A percentile compares a stretch with the other conserved stretches of the same genome.
Evolutionary conservation across 163 green algal species (phyloP).

Genomic region (Trebouxiophyceae sp.): DNA sequence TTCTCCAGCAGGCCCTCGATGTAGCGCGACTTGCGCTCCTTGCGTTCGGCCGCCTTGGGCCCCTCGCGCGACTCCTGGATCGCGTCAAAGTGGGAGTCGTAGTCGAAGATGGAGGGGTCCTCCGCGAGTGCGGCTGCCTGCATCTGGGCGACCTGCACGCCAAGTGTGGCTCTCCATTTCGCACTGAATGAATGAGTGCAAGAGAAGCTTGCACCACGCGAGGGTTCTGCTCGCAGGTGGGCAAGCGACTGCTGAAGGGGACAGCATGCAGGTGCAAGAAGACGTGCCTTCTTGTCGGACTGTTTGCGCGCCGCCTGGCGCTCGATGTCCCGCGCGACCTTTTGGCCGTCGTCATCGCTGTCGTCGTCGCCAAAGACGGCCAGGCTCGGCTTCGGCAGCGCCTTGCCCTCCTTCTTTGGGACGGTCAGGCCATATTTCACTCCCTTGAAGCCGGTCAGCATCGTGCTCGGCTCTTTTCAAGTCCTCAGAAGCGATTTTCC

Average conservation of each 20-base stretch:
- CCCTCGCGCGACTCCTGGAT: conserved; percentile 48
- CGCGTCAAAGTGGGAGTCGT: conserved; percentile 84
- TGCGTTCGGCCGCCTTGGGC: conserved; percentile 57
- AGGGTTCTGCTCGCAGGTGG: background rate
- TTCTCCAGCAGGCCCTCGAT: conserved; percentile 73
- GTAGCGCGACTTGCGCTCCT: conserved; percentile 60
- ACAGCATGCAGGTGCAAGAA: too few relatives aligned
- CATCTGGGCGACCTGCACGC: conserved; percentile 61
- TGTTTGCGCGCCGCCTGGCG: conserved; percentile 61
- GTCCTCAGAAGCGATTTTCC: too few relatives aligned
- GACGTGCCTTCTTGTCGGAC: conserved; percentile 66
- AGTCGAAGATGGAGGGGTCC: conserved; percentile 89
- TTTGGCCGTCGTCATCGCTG: conserved; percentile 44
- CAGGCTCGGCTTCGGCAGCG: background rate
- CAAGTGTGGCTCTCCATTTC: background rate
- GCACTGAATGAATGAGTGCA: background rate
- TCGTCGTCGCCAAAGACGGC: conserved; percentile 58
- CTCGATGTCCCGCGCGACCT: conserved; percentile 36
- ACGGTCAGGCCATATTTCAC: conserved; percentile 73
- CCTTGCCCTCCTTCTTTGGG: conserved; percentile 9
- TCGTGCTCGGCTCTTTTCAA: too few relatives aligned
- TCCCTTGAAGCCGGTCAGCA: conserved; percentile 59
- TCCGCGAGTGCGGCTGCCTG: conserved; percentile 77
- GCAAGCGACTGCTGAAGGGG: background rate
- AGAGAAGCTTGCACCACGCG: background rate